Conservation (phyloP, 441 rosid genomes). For the Sinapis alba region DNA sequence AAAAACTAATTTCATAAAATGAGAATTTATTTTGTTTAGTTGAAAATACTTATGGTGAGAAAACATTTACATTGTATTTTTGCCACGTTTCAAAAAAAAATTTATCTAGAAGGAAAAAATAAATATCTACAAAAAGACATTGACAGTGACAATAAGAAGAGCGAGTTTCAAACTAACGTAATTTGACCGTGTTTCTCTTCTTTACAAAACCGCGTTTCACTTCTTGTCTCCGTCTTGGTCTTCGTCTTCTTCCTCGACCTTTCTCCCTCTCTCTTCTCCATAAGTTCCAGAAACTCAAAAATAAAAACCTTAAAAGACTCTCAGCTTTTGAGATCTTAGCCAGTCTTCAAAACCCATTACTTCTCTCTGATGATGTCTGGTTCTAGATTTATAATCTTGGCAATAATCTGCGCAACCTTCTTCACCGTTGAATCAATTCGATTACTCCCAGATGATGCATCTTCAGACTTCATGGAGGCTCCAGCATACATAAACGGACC, state of each 20-base stretch:
- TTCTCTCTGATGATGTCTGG: slow-evolving; percentile 31
- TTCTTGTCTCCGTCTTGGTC: neutral
- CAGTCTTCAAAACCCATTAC: neutral
- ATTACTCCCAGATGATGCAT: slow-evolving; percentile 30
- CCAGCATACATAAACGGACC: slow-evolving; percentile 62
- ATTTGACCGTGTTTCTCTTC: slow-evolving; percentile 31
- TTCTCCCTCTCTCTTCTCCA: slow-evolving; percentile 13
- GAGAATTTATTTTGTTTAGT: too few relatives aligned
- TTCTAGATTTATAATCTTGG: slow-evolving; percentile 14
- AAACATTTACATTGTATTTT: neutral
- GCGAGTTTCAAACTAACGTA: slow-evolving; percentile 28
- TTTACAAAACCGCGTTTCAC: slow-evolving; percentile 44
- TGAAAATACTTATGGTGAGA: too few relatives aligned
- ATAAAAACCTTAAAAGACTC: neutral
- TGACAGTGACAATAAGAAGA: slow-evolving; percentile 23
- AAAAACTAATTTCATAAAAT: neutral
- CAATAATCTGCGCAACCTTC: slow-evolving; percentile 28
- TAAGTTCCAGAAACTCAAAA: slow-evolving; percentile 12
- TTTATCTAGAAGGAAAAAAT: slow-evolving; percentile 12
- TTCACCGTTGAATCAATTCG: slow-evolving; percentile 43
- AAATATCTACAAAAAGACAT: slow-evolving; percentile 11
- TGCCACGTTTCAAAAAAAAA: neutral
- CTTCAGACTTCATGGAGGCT: slow-evolving; percentile 55
- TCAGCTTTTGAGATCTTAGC: slow-evolving; percentile 18
- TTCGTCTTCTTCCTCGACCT: slow-evolving; percentile 29